Evolutionary conservation across 208 protist genomes (phyloP), one percentile per base, ranked within the genome.

Genomic region (Wallacemonas sp.): DNA sequence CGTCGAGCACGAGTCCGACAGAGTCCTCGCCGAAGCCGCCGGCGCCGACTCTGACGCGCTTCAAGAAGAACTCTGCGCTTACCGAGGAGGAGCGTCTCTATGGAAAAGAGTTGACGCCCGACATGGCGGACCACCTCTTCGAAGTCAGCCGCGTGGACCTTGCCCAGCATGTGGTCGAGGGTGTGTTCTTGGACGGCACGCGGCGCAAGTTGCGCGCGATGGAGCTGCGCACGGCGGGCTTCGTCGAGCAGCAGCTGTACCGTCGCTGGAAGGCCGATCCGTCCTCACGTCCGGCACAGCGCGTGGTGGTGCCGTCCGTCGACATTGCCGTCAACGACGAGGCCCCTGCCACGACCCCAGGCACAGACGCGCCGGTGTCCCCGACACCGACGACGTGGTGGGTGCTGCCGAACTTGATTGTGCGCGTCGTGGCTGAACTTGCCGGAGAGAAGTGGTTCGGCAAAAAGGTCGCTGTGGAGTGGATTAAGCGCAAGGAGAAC

Each of bases 201-300:
- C 78, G 84, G 18, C 64, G 36, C 7, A 88, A 89, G 59, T 62
- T 91, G 22, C 61, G 70, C 26, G 62, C 81, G 25, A 54, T 48
- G n/a, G 79, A 84, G n/a, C 71, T 91, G 45, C 87, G 86, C 14
- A 79, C 81, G 2, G 90, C 90, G 29, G 90, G 90, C 11, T 91
- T 90, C 64, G 75, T 91, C 16, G 87, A 95, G 67, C 61, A 45
- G n/a, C 57, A 61, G 48, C 64, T 92, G 23, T 92, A 82, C 64
- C 54, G 32, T 1, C 33, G 70, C 49, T 95, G 90, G 87, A 93
- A 88, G 72, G 67, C 61, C 3, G 81, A 95, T 50, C 83, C 87
- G 20, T 63, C 68, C n/a, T 82, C 72, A 23, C 84, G 87, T 0
- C 90, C 90, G 0, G 79, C 89, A 41, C 55, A 64, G 52, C 23